Evolutionary conservation across 78 protist species (phyloP), one percentile per base, ranked within the genome.

Genomic region (Carpediemonas membranifera): DNA sequence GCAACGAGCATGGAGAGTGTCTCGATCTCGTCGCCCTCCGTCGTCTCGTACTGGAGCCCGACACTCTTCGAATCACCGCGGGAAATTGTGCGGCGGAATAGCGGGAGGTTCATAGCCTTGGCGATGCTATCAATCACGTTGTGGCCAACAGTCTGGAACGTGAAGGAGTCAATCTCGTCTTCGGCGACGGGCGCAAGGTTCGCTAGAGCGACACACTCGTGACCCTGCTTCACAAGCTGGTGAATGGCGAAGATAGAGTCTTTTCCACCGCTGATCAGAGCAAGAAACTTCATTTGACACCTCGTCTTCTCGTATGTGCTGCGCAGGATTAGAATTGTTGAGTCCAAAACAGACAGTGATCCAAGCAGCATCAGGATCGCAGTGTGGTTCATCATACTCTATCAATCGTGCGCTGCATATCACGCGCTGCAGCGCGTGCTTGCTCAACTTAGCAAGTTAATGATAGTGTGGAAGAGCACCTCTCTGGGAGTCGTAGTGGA

Each of bases 71-170:
- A 41, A 9, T 9, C 7, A 19, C 43, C 31, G n/a, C n/a, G n/a
- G n/a, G n/a, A n/a, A n/a, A n/a, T n/a, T n/a, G n/a, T n/a, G n/a
- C n/a, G n/a, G n/a, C 78, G 77, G 53, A 63, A 72, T 43, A 91
- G 71, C 18, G 96, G 93, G 21, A 90, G 31, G 7, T 44, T 84
- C 34, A 84, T 18, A 35, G 80, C 69, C 9, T 53, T 53, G 0
- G 88, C 84, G 9, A 79, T n/a, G 21, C 56, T 34, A 0, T 47
- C 76, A 15, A 92, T 62, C 7, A 55, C 81, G 33, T 62, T 70
- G 64, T 80, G 82, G 3, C 93, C 97, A 30, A 90, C 91, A 0
- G 92, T 87, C 64, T 92, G 97, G 69, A 73, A 92, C 92, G 83
- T 89, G 81, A 30, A 89, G 34, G 84, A 70, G 71, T 92, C 96